Evolutionary conservation across 805 yeast genomes (phyloP), one percentile per base, ranked within the genome.

Genomic region (Naumovozyma castellii): DNA sequence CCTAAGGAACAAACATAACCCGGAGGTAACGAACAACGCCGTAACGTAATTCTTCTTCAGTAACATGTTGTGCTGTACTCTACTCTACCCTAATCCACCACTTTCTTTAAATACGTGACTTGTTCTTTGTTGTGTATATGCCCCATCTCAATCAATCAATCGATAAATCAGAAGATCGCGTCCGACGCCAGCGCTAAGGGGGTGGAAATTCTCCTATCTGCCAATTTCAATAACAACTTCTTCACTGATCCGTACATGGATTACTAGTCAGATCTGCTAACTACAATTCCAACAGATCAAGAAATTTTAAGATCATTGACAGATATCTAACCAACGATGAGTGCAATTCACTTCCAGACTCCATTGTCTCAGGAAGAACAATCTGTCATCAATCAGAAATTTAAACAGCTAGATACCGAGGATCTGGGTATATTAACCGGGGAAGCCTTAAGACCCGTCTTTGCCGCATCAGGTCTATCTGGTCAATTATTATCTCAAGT

Each of bases 371-470:
- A 78, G 18, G 95, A 85, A 44, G 99, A 92, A 63, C 77, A 81
- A 59, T 68, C 69, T 45, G 67, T 76, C 39, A 87, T 76, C 58
- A 77, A 83, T n/a, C 78, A 76, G 43, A 69, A 87, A 38, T 92
- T 92, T 69, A 74, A 74, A 45, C 69, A 81, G 34, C 69, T 90
- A 50, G 98, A 92, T 60, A 73, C 80, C 3, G 92, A 84, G 51
- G 71, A 72, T 34, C 64, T 81, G 34, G 95, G 95, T 4, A 71
- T 81, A 22, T 82, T 90, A 42, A 83, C 96, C 3, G 98, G 98
- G 28, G 88, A 82, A 30, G 77, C 80, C 31, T 84, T 95, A 10
- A 76, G 92, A 48, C 71, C 85, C 10, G 69, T 94, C 5, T 78
- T 92, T 47, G 95, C 87, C 51, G 83, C 82, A 43, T 79, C 94